Evolutionary conservation across 2,329 filamentous ascomycete species (phyloP).

Genomic region (Neofusicoccum parvum): DNA sequence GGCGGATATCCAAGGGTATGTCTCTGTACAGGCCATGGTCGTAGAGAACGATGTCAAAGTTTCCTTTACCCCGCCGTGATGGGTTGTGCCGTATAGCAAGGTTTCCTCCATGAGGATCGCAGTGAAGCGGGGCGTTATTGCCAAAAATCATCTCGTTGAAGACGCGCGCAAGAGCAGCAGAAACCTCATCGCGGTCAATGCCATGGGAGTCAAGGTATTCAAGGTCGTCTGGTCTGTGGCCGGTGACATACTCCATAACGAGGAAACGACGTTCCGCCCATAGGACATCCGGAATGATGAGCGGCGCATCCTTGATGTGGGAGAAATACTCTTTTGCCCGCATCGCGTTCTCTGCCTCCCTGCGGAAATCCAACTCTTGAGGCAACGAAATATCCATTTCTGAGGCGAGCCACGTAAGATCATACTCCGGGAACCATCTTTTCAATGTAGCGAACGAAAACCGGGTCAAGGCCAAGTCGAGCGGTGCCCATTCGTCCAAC

Average conservation of each 20-base stretch:
- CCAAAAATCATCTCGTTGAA: constrained; percentile 99
- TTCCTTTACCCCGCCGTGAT: constrained; percentile 59
- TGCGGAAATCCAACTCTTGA: constrained; percentile 85
- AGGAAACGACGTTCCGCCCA: constrained; percentile 89
- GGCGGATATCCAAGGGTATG: constrained; percentile 75
- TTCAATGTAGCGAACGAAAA: constrained; percentile 91
- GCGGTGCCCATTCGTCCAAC: constrained; percentile 83
- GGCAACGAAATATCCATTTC: constrained; percentile 93
- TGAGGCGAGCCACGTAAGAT: constrained; percentile 90
- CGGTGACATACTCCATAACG: constrained; percentile 92
- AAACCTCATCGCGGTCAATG: constrained; percentile 95
- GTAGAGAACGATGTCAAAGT: constrained; percentile 95
- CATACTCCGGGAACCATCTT: constrained; percentile 94
- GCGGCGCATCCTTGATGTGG: constrained; percentile 70
- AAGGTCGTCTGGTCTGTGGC: constrained; percentile 84
- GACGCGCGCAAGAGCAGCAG: constrained; percentile 82
- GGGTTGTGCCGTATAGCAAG: constrained; percentile 84
- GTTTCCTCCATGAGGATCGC: constrained; percentile 95
- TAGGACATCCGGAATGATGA: constrained; percentile 85
- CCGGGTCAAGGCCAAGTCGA: constrained; percentile 82
- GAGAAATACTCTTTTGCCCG: constrained; percentile 81
- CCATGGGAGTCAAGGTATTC: constrained; percentile 79
- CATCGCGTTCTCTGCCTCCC: constrained; percentile 81
- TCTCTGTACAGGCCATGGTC: constrained; percentile 96
- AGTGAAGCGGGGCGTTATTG: constrained; percentile 83